phyloP scores from a whole-genome alignment of 257 asterid species.

The Plantago elongata region DNA sequence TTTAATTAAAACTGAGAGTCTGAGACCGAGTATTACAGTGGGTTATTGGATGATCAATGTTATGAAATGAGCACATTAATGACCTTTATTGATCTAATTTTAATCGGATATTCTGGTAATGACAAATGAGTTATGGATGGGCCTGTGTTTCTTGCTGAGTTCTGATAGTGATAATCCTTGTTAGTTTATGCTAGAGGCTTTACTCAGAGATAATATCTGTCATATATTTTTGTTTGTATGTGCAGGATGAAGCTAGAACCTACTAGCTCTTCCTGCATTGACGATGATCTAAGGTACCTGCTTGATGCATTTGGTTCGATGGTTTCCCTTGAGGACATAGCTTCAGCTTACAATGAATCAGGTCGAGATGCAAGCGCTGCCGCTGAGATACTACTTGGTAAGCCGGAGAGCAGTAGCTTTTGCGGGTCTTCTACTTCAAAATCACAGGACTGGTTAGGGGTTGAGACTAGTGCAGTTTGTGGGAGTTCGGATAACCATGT shows the following conservation, averaged over 20 bases:
- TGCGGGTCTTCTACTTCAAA: conserved; percentile 20
- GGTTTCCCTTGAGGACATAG: conserved; percentile 67
- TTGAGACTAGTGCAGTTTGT: conserved; percentile 21
- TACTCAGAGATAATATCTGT: too few relatives aligned
- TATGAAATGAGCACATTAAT: too few relatives aligned
- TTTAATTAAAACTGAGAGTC: too few relatives aligned
- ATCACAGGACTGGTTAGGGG: conserved; percentile 25
- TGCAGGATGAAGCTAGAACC: conserved; percentile 54
- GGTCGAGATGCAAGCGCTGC: conserved; percentile 39
- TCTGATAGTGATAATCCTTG: too few relatives aligned
- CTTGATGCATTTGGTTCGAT: conserved; percentile 60
- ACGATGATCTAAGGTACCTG: conserved; percentile 52
- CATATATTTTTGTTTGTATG: conserved; percentile 7
- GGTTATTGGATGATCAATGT: too few relatives aligned
- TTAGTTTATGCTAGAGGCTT: too few relatives aligned
- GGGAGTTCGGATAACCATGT: conserved; percentile 20
- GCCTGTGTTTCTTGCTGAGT: too few relatives aligned
- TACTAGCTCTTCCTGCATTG: conserved; percentile 31
- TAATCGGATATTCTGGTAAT: too few relatives aligned
- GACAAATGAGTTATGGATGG: too few relatives aligned
- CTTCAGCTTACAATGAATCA: conserved; percentile 62
- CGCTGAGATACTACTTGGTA: conserved; percentile 29
- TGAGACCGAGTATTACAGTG: too few relatives aligned
- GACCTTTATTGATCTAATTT: too few relatives aligned
- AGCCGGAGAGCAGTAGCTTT: conserved; percentile 27